Evolutionary conservation across 2,329 filamentous ascomycete genomes (phyloP), one percentile per base, ranked within the genome.

Genomic region (Cadophora luteo-olivacea): DNA sequence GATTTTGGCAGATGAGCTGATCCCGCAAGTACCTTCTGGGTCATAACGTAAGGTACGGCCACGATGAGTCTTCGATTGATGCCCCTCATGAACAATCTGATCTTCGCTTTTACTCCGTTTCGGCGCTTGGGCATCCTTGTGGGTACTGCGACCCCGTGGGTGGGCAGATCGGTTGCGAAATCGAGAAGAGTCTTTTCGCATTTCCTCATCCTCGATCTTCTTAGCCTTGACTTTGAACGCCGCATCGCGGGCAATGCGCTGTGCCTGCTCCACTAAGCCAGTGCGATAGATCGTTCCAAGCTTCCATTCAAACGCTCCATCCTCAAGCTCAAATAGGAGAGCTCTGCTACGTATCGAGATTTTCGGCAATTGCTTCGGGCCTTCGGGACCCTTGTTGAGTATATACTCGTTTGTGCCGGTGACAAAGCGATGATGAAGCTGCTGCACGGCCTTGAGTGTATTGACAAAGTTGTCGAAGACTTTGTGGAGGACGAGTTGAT

Each of bases 271-370:
- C 66, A 94, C 84, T 24, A 95, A 85, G 0, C 97, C 96, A 57
- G 93, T 89, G 38, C 95, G 90, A 79, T 98, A 99, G 63, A 99
- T 99, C 77, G 94, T 90, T 19, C 94, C 93, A 11, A 99, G 84
- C 78, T 97, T 98, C 92, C 94, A 99, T 79, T 99, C 96, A 76
- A 99, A 99, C 0, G 93, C 91, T 61, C 96, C 95, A 78, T 99
- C 96, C 80, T 99, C 96, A 45, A 99, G 84, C 77, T 98, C 95
- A 68, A 99, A 95, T 2, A 97, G 82, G 29, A 99, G 84, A 5
- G 92, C 92, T 74, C 92, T 92, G 65, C 91, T 91, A 63, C 94
- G 89, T 11, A 99, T 73, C 0, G 94, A 95, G 25, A 99, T 84
- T 76, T 92, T 95, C 1, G 96, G 96, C 0, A 99, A 89, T 57